These are phyloP conservation scores for Cyanidioschyzon merolae DNA, from an alignment of 23 red algal species.

Conservation along the genomic window DNA sequence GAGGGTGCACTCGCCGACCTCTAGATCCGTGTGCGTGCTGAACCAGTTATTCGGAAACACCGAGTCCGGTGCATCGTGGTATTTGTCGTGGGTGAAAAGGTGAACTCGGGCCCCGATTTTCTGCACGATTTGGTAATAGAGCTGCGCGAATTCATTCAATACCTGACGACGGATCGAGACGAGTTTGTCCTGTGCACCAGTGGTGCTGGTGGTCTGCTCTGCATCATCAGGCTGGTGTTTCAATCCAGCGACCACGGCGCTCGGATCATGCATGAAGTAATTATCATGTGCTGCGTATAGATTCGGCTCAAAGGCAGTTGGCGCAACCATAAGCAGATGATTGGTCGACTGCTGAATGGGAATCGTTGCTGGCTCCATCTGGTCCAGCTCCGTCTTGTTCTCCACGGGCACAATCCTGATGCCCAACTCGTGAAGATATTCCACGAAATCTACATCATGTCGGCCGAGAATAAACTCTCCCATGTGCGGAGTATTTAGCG, in stretches of 20 bases:
- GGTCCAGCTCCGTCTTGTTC: conserved; percentile 4
- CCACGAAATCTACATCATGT: conserved; percentile 61
- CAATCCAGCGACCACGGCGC: background rate
- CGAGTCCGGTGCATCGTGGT: conserved; percentile 85
- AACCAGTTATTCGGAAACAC: conserved; percentile 97
- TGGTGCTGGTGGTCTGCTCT: background rate
- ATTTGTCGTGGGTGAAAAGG: conserved; percentile 78
- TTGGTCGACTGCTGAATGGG: conserved; percentile 91
- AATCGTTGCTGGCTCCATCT: conserved; percentile 30
- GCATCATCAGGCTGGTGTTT: background rate
- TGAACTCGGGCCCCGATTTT: conserved; percentile 64
- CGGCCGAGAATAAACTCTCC: conserved; percentile 19
- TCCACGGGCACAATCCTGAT: conserved; percentile 65
- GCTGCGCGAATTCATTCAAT: conserved; percentile 51
- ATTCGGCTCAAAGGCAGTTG: conserved; percentile 72
- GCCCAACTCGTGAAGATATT: conserved; percentile 53
- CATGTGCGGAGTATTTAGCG: background rate
- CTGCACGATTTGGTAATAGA: conserved; percentile 38
- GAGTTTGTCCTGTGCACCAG: background rate
- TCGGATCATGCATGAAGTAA: conserved; percentile 47
- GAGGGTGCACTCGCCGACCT: conserved; percentile 62
- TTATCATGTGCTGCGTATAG: conserved; percentile 68
- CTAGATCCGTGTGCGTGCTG: conserved; percentile 67
- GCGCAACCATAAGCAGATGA: conserved; percentile 74
- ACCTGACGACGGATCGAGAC: conserved; percentile 26